A percentile compares a stretch with the other conserved stretches of the same genome.
These are phyloP conservation scores for Neophaeococcomyces aloes DNA, from an alignment of 2,329 filamentous ascomycete genomes.

Conservation along the genomic window DNA sequence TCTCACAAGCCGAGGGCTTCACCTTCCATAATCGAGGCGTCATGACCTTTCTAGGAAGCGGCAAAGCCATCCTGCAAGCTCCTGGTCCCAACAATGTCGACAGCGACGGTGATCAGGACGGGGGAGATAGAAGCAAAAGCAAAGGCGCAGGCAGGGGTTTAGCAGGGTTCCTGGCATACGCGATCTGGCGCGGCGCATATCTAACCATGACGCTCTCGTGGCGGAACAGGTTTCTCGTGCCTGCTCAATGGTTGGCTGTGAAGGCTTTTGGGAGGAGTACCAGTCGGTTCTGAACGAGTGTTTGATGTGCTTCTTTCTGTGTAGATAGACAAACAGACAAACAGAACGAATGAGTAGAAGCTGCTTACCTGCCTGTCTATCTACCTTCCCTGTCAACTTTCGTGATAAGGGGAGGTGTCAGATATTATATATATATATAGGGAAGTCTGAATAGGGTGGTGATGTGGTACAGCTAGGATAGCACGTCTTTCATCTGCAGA, in stretches of 20 bases:
- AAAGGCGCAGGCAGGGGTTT: conserved; percentile 27
- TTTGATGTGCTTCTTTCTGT: too few species aligned
- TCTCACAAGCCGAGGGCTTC: conserved; percentile 30
- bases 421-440: too few species aligned
- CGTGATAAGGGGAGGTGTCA: too few species aligned
- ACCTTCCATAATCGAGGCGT: conserved; percentile 48
- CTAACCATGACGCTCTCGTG: conserved; percentile 39
- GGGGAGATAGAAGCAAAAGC: too few species aligned
- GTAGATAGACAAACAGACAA: too few species aligned
- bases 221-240: conserved; percentile 34
- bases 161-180: conserved; percentile 31
- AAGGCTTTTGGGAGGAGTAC: conserved; percentile 30
- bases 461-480: too few species aligned
- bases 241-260: conserved; percentile 34
- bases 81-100: conserved; percentile 22
- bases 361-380: too few species aligned
- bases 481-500: too few species aligned
- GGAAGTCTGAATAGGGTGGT: too few species aligned
- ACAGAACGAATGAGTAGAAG: too few species aligned
- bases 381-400: too few species aligned
- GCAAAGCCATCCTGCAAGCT: conserved; percentile 47
- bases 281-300: conserved; percentile 3
- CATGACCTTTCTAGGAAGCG: conserved; percentile 50
- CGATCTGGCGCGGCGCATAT: conserved; percentile 38
- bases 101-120: too few species aligned